Evolutionary conservation across 2,329 filamentous ascomycete genomes (phyloP).

Genomic region (Trichophyton equinum): DNA sequence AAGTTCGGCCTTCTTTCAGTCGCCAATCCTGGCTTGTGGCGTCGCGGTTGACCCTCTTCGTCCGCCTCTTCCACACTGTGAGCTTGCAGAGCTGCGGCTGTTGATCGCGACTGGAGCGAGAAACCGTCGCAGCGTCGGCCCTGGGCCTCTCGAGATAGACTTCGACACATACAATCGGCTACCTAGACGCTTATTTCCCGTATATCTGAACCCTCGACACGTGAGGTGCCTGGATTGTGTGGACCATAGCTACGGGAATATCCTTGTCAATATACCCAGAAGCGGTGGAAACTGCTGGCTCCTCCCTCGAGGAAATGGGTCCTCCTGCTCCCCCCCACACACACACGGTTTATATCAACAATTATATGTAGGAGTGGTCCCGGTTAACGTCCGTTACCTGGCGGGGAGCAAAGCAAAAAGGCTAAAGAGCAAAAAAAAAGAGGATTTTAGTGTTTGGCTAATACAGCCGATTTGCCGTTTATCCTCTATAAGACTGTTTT

Average conservation of each 20-base stretch:
- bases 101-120: conserved; percentile 1
- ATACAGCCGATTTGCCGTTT: neutral
- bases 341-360: neutral
- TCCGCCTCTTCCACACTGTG: neutral
- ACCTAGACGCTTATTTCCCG: neutral
- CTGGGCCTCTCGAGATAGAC: neutral
- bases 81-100: neutral
- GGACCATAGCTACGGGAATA: neutral
- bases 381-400: neutral
- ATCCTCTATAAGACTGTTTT: neutral
- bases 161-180: too few species aligned
- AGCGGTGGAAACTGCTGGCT: neutral
- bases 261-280: conserved; percentile 3
- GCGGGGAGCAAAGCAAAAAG: neutral
- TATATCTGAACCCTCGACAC: neutral
- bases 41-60: neutral
- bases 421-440: neutral
- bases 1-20: neutral
- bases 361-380: neutral
- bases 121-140: conserved; percentile 1
- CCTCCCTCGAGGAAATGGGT: neutral
- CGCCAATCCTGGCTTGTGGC: neutral
- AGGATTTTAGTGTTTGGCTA: neutral
- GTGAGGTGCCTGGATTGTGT: neutral
- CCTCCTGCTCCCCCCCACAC: neutral